Base-by-base conservation (phyloP, 129 eudicot genomes). In the Saussurea involucrata region DNA sequence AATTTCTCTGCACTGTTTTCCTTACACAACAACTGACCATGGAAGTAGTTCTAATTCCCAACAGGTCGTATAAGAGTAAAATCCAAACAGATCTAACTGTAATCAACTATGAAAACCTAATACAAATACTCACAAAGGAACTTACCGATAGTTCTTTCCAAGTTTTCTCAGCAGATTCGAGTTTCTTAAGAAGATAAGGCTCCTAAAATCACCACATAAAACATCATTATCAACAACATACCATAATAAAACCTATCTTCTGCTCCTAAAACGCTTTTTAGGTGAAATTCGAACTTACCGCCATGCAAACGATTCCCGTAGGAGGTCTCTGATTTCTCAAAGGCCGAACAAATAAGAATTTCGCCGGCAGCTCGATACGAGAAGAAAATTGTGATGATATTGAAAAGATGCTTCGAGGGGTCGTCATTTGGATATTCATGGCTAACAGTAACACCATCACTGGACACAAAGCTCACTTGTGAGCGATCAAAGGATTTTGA, bases 111-210 rank as follows among this genome's bases (percentile, higher is more conserved):
- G 68, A 36, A 44, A 63, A 42, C 57, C 63, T 18, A 13, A 21
- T 6, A 17, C 3, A 49, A 49, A 6, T 3, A 60, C 18, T 64
- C 44, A 78, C 11, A 72, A 53, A 49, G 25, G 20, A 55, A 58
- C 46, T 66, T 87, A 95, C 99, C 85, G 99, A 95, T 75, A 95
- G 69, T 29, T 92, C 99, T 73, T 88, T 88, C 97, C 97, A 95
- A 22, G 99, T 92, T 68, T 85, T 92, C 89, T 95, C 97, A 78
- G 99, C 97, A 28, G 99, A 95, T 36, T 95, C 99, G 71, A 95
- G 81, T 66, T 95, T 95, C 21, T 88, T 83, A 33, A 95, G 87
- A 7, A 95, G 83, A 87, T 92, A 90, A 75, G 97, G 96, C 87
- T 92, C 99, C 99, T 95, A 83, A 78, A 31, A 37, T 44, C 68